Evolutionary conservation across 2,329 filamentous ascomycete species (phyloP), one percentile per base, ranked within the genome.

Genomic region (Tolypocladium amazonense): DNA sequence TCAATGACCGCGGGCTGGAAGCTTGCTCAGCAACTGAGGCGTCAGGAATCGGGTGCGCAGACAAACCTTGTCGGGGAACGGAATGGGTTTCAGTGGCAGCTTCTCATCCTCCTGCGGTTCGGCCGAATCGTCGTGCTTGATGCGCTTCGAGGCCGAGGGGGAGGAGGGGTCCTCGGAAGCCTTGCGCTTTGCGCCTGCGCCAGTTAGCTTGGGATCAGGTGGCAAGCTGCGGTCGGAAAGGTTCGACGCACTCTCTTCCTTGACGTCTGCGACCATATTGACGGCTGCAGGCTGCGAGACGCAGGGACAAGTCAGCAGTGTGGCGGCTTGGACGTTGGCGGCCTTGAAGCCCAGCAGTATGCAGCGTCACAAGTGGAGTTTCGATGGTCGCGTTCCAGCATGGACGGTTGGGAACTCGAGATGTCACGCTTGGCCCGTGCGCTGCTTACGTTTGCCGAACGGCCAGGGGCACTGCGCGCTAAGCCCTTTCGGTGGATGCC

Each of bases 61-160:
- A 60, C 74, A 63, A 71, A 89, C 88, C 81, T 95, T 97, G 75
- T 96, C 92, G 1, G 92, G 92, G 68, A 94, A 97, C 1, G 89
- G 90, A 41, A 95, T 90, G 23, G 86, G 83, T 65, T 86, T 86
- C 65, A 82, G 79, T 8, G 72, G 73, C 7, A 59, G 72, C 61
- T 81, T 81, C 68, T 83, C 83, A 20, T 80, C 68, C 11, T 64
- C 64, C 11, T 62, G 55, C 15, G 66, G 56, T 15, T 72, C 70
- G 20, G 62, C 62, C 37, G 68, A 65, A 15, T 64, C 64, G 23
- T 72, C 69, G 38, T 80, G 78, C 73, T 88, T 88, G 47, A 84
- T 71, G 66, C 88, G 82, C 74, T 92, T 92, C 23, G 79, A 73
- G 56, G 84, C 81, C 56, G 81, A 80, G 25, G 83, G 80, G 57